phyloP scores from a whole-genome alignment of 495 filamentous ascomycete genomes.

The Xylaria acuta region DNA sequence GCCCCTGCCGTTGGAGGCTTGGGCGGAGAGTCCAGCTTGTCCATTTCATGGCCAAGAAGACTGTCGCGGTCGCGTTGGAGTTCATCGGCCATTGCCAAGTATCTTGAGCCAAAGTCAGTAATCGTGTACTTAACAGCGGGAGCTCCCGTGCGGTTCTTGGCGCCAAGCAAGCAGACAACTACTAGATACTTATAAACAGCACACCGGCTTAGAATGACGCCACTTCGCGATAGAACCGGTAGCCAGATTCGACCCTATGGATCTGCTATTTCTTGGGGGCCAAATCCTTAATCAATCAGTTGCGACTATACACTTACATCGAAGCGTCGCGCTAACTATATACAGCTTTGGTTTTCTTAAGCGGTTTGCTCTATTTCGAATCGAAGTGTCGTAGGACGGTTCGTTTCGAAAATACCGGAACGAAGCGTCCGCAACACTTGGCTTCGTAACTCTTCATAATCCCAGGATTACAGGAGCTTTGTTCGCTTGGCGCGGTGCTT shows the following conservation, averaged over 20 bases:
- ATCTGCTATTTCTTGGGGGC: not conserved
- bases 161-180: constrained; percentile 1
- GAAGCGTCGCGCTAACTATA: not conserved
- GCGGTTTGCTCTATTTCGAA: not conserved
- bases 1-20: not conserved
- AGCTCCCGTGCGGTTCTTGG: not conserved
- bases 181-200: not conserved
- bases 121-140: not conserved
- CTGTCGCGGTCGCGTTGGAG: not conserved
- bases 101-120: not conserved
- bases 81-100: not conserved
- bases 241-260: not conserved
- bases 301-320: not conserved
- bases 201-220: not conserved
- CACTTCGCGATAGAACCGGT: not conserved
- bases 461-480: not conserved
- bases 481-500: not conserved
- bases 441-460: not conserved
- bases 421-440: not conserved
- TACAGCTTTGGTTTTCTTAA: not conserved
- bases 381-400: not conserved
- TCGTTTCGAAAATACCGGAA: not conserved
- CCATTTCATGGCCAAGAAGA: constrained; percentile 2
- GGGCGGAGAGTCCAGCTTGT: not conserved
- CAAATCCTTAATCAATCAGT: constrained; percentile 4